phyloP scores from a whole-genome alignment of 495 filamentous ascomycete genomes.

The Penicillium robsamsonii region DNA sequence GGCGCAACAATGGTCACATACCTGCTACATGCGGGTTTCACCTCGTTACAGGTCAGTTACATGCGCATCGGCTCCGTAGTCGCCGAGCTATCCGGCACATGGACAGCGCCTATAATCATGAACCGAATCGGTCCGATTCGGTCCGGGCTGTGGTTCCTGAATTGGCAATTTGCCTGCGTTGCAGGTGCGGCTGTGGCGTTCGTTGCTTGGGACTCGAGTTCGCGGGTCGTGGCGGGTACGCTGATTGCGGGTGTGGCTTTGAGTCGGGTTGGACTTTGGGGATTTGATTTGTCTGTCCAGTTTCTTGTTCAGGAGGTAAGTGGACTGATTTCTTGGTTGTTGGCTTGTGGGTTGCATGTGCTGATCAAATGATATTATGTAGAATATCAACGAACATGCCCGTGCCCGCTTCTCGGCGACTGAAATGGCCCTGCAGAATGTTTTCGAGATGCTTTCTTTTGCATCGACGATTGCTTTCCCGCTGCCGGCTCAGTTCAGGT shows the following conservation, averaged over 20 bases:
- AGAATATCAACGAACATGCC: constrained; percentile 48
- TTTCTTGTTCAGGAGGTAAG: constrained; percentile 63
- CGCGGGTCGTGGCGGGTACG: constrained; percentile 38
- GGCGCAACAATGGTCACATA: constrained; percentile 60
- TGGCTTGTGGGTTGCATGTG: background rate
- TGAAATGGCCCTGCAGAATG: constrained; percentile 61
- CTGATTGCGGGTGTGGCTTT: constrained; percentile 53
- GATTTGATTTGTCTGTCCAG: constrained; percentile 66
- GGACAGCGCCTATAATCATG: background rate
- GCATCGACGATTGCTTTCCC: constrained; percentile 59
- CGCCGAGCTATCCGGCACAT: background rate
- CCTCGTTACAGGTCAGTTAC: background rate
- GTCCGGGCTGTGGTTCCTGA: constrained; percentile 49
- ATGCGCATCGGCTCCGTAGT: background rate
- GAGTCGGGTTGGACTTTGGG: constrained; percentile 65
- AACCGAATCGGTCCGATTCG: background rate
- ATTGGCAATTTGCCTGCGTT: constrained; percentile 58
- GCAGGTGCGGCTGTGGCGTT: constrained; percentile 40
- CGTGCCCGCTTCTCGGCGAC: constrained; percentile 61
- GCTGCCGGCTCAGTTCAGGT: constrained; percentile 56
- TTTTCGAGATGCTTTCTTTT: constrained; percentile 64
- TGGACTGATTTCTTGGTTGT: background rate
- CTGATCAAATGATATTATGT: background rate
- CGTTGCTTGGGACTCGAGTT: constrained; percentile 34
- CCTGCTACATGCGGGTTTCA: constrained; percentile 37